phyloP scores from a whole-genome alignment of 805 yeast genomes.

The Saccharomycopsis oosterbeekiorum region DNA sequence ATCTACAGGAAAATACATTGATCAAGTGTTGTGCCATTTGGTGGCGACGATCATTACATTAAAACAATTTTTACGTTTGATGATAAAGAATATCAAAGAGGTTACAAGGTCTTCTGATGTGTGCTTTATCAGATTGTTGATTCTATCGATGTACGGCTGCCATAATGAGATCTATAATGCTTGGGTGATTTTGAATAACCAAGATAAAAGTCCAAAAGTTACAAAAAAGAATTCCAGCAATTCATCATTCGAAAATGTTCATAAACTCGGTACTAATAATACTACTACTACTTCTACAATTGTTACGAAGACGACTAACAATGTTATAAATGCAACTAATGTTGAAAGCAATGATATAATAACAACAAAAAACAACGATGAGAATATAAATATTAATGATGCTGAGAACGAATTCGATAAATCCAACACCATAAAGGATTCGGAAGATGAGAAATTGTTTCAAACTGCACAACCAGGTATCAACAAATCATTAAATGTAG shows the following conservation, averaged over 20 bases:
- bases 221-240: background rate
- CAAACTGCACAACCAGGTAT: background rate
- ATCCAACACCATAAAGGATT: background rate
- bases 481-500: background rate
- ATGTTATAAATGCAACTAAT: background rate
- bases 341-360: background rate
- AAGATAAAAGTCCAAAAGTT: background rate
- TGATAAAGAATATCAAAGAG: slow-evolving; percentile 30
- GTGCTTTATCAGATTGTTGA: slow-evolving; percentile 35
- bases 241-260: background rate
- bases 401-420: background rate
- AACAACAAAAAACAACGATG: background rate
- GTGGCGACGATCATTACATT: slow-evolving; percentile 24
- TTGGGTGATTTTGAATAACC: slow-evolving; percentile 25
- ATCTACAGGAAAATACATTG: background rate
- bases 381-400: background rate
- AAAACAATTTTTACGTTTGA: slow-evolving; percentile 29
- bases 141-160: slow-evolving; percentile 34
- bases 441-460: background rate
- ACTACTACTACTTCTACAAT: background rate
- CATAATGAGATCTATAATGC: slow-evolving; percentile 38
- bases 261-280: background rate
- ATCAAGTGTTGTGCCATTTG: slow-evolving; percentile 1
- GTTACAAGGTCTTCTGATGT: slow-evolving; percentile 35
- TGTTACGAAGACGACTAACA: background rate